Conservation (phyloP, 768 basidiomycete genomes). For the Rubroboletus pulcherrimus region DNA sequence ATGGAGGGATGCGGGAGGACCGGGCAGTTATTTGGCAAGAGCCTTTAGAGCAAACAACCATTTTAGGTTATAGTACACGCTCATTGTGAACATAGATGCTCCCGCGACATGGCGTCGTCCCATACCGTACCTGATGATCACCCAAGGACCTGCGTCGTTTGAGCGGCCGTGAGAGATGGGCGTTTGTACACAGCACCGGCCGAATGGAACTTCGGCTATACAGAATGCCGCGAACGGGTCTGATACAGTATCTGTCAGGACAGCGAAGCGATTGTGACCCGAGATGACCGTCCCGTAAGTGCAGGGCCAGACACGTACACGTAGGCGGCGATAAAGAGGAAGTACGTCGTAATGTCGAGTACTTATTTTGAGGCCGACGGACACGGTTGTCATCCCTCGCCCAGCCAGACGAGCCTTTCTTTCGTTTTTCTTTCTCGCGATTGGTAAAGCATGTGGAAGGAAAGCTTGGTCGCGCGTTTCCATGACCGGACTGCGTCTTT, state of each 20-base stretch:
- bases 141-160: neutral
- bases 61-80: neutral
- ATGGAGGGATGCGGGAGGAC: neutral
- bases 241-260: too few species aligned
- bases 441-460: slow-evolving; percentile 11
- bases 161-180: neutral
- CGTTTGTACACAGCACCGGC: neutral
- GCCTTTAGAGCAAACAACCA: neutral
- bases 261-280: neutral
- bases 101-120: neutral
- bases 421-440: neutral
- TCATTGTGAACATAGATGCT: neutral
- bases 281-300: neutral
- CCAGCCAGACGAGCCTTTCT: neutral
- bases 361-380: neutral
- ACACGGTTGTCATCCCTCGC: too few species aligned
- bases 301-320: neutral
- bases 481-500: slow-evolving; percentile 5
- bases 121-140: neutral
- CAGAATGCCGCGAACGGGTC: neutral
- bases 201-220: neutral
- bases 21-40: slow-evolving; percentile 5
- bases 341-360: slow-evolving; percentile 2
- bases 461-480: slow-evolving; percentile 12
- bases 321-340: neutral